phyloP scores from a whole-genome alignment of 164 flowering plant species.

The Cinnamomum micranthum region DNA sequence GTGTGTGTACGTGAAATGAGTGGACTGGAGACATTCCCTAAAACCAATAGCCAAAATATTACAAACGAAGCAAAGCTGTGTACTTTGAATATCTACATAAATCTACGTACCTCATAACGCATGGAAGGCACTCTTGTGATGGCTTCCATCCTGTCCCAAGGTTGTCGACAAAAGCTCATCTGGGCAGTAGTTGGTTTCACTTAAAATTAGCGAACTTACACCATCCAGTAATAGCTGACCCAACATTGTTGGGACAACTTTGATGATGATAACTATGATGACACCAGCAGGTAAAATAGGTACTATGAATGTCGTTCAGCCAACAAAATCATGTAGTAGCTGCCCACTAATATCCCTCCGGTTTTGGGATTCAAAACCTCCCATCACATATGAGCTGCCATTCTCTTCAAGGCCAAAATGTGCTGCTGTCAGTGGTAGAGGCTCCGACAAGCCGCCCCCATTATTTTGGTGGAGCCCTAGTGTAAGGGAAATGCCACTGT shows the following conservation, averaged over 20 bases:
- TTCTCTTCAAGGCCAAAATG: conserved; percentile 39
- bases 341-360: conserved; percentile 50
- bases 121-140: neutral
- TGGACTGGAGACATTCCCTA: too few species aligned
- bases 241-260: too few species aligned
- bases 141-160: neutral
- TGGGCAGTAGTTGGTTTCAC: neutral
- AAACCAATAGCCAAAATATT: too few species aligned
- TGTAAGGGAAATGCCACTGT: conserved; percentile 59
- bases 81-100: neutral
- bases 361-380: conserved; percentile 39
- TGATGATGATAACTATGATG: neutral
- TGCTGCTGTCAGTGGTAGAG: conserved; percentile 41
- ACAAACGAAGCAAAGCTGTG: too few species aligned
- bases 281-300: too few species aligned
- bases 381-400: conserved; percentile 33
- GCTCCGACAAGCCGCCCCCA: conserved; percentile 40
- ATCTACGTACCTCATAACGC: neutral
- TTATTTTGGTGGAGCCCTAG: conserved; percentile 73
- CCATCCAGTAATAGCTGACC: neutral
- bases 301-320: conserved; percentile 17
- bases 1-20: too few species aligned
- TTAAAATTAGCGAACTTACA: neutral
- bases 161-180: neutral
- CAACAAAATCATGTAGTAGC: conserved; percentile 59